These are phyloP conservation scores for Coemansia sp. DNA, from an alignment of 192 early-diverging fungal species.

Conservation along the genomic window DNA sequence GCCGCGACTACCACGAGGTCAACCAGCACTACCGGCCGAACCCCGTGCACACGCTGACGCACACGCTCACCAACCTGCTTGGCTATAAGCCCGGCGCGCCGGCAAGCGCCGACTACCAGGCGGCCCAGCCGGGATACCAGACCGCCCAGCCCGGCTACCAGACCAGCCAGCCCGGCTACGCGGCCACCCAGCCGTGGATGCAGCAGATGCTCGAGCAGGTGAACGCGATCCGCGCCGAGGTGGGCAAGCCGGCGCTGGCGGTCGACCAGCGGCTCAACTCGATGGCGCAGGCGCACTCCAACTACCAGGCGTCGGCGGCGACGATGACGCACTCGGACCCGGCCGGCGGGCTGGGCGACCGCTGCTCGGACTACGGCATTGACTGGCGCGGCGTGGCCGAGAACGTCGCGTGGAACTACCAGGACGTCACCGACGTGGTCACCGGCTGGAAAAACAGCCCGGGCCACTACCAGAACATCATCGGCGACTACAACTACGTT, in stretches of 20 bases:
- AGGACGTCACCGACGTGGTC: slow-evolving; percentile 15
- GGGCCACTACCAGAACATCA: slow-evolving; percentile 34
- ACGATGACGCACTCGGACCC: slow-evolving; percentile 33
- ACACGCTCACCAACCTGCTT: slow-evolving; percentile 2
- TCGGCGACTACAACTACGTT: slow-evolving; percentile 33
- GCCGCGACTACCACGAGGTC: slow-evolving; percentile 28
- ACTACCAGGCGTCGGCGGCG: slow-evolving; percentile 19
- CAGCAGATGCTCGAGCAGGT: slow-evolving; percentile 37
- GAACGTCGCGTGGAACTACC: slow-evolving; percentile 33
- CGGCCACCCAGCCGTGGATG: slow-evolving; percentile 13
- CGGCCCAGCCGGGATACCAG: slow-evolving; percentile 1
- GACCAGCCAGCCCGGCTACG: not conserved
- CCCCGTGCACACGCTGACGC: not conserved
- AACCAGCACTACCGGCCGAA: slow-evolving; percentile 16
- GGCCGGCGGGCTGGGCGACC: slow-evolving; percentile 17
- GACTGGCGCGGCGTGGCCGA: slow-evolving; percentile 31
- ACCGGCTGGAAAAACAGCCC: slow-evolving; percentile 20
- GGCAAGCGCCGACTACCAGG: not conserved
- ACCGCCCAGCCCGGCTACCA: not conserved
- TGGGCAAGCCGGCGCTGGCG: slow-evolving; percentile 18
- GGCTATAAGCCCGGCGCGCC: not conserved
- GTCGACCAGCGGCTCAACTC: slow-evolving; percentile 19
- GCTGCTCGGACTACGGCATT: slow-evolving; percentile 23
- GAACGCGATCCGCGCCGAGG: slow-evolving; percentile 26
- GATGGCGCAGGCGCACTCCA: slow-evolving; percentile 36